These are phyloP conservation scores for Cyclotella distinguenda DNA, from an alignment of 108 stramenopile species.

Conservation along the genomic window DNA sequence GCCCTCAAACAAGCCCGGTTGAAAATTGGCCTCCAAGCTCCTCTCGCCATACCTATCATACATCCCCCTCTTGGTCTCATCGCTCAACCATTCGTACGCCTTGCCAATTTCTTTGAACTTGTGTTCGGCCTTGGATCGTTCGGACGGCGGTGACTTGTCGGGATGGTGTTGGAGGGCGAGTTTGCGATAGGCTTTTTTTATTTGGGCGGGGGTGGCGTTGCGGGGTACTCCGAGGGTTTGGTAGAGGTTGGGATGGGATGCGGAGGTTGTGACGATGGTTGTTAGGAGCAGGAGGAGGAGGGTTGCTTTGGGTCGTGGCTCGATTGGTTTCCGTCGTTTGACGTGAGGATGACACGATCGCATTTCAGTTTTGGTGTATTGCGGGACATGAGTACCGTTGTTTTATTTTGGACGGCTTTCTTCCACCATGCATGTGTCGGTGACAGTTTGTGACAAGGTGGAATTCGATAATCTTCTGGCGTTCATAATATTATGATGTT, in stretches of 20 bases:
- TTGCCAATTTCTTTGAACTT: constrained; percentile 92
- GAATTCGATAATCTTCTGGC: too few species aligned
- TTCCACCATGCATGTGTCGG: too few species aligned
- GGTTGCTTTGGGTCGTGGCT: too few species aligned
- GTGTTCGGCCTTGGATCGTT: constrained; percentile 55
- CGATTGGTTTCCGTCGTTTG: too few species aligned
- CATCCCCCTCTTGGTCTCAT: constrained; percentile 85
- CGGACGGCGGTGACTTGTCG: constrained; percentile 73
- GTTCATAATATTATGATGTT: too few species aligned
- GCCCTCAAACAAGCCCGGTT: constrained; percentile 25
- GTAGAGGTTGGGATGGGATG: constrained; percentile 56
- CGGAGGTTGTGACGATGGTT: background rate
- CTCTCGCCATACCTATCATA: constrained; percentile 95
- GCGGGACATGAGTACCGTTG: too few species aligned
- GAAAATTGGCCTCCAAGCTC: constrained; percentile 70
- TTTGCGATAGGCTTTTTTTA: constrained; percentile 85
- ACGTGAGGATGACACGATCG: too few species aligned
- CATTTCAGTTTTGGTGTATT: too few species aligned
- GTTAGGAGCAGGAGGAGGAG: background rate
- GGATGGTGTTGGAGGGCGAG: constrained; percentile 88
- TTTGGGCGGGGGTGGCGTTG: constrained; percentile 57
- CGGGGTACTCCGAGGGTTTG: constrained; percentile 52
- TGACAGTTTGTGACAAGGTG: too few species aligned
- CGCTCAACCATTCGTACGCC: constrained; percentile 92
- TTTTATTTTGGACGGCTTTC: too few species aligned